A percentile compares a stretch with the other conserved stretches of the same genome.
Evolutionary conservation across 495 filamentous ascomycete genomes (phyloP).

Genomic region (Daldinia childiae): DNA sequence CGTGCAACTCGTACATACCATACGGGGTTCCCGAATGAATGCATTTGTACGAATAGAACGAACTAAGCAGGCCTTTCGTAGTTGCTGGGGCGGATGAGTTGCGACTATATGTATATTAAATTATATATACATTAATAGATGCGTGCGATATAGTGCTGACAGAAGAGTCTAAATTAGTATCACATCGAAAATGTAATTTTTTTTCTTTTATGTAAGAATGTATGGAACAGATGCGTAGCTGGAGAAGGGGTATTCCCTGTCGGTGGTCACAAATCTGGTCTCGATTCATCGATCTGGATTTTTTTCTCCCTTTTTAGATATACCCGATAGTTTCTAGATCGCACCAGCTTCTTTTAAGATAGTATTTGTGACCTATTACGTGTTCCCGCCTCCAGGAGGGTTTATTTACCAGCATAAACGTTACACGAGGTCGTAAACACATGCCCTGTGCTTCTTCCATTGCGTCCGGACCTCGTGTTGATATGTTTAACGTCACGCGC

Average conservation of each 20-base stretch:
- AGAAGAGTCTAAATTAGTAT: constrained; percentile 7
- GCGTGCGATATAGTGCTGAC: constrained; percentile 26
- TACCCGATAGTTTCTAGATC: constrained; percentile 32
- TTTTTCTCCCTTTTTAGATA: constrained; percentile 23
- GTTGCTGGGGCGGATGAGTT: constrained; percentile 1
- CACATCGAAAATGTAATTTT: constrained; percentile 6
- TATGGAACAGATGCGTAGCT: constrained; percentile 1
- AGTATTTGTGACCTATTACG: constrained; percentile 10
- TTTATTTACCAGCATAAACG: constrained; percentile 9
- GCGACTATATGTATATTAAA: constrained; percentile 13
- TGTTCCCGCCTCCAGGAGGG: constrained; percentile 1
- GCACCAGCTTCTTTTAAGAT: constrained; percentile 12
- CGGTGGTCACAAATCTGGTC: constrained; percentile 35
- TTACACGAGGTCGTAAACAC: constrained; percentile 24
- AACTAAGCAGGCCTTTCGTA: background rate
- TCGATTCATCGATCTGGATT: constrained; percentile 37
- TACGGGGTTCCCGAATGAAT: constrained; percentile 3
- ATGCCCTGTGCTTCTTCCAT: constrained; percentile 12
- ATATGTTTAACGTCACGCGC: constrained; percentile 31
- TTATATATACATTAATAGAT: background rate
- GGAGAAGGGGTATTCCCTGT: constrained; percentile 36
- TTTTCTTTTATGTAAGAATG: background rate
- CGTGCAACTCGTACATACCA: background rate
- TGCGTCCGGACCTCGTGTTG: constrained; percentile 33
- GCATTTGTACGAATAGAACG: constrained; percentile 1